Evolutionary conservation across 768 basidiomycete genomes (phyloP), one percentile per base, ranked within the genome.

Genomic region (Dentipellis sp.): DNA sequence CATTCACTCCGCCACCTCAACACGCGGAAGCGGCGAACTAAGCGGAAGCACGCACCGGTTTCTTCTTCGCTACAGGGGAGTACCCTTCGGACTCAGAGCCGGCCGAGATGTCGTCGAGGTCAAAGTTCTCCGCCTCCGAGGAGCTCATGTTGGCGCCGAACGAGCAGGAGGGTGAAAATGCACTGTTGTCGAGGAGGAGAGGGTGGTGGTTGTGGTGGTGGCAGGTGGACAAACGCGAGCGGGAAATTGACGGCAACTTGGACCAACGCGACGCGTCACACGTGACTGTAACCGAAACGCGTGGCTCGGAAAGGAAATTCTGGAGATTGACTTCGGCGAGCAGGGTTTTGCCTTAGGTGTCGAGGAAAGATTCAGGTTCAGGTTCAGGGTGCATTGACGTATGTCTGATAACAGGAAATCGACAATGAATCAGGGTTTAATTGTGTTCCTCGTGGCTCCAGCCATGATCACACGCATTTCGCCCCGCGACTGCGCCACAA

Each of bases 51-150:
- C 46, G 14, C 48, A 64, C 48, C 37, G 56, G 47, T 8, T 81
- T 82, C 76, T 83, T 84, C 59, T 74, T 71, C 16, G 76, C 73
- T 4, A 63, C 66, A 4, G 86, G 85, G 22, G 74, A 76, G 66
- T 81, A 88, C 63, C 75, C 81, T 0, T 90, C 88, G 14, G 84
- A 87, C 53, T 86, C 88, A 6, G 71, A 74, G 23, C 78, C 79
- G 3, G 72, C 81, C 51, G 82, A 84, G 22, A 80, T 61, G 61
- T 78, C 68, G 58, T 81, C 77, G 50, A 86, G 62, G 59, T 82
- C 80, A 52, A 84, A 89, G 61, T 76, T 80, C 69, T 91, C 88
- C 52, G 69, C 78, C 65, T 85, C 86, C 10, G 86, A 86, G 54
- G 84, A 86, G 69, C 82, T 86, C 88, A 90, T 89, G 54, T 22